Percentiles rank a stretch among this genome's conserved stretches.
Conservation (phyloP, 495 filamentous ascomycete species). For the Sordaria brevicollis region DNA sequence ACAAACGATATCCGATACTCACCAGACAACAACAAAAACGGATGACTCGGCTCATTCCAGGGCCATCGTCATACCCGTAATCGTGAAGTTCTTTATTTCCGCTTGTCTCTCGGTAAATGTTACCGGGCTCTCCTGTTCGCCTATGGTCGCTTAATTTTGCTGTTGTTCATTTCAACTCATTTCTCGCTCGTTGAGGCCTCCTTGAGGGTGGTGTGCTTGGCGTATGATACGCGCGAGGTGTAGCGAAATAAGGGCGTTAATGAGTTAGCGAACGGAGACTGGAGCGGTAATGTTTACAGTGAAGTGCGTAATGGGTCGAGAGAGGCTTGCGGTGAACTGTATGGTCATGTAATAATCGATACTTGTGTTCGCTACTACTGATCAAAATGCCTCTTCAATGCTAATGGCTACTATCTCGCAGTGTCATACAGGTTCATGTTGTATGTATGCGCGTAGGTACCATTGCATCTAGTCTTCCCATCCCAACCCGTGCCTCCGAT, state of each 20-base stretch:
- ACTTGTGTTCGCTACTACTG: not conserved
- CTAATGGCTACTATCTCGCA: not conserved
- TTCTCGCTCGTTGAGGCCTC: not conserved
- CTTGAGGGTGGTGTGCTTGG: not conserved
- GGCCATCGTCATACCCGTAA: not conserved
- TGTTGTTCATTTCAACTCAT: not conserved
- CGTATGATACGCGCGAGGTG: not conserved
- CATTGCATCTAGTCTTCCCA: not conserved
- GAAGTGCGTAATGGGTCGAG: no score
- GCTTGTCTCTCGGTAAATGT: not conserved
- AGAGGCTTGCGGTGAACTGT: not conserved
- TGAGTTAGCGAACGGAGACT: not conserved
- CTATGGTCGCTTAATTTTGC: not conserved
- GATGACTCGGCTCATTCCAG: not conserved
- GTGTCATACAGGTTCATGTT: not conserved
- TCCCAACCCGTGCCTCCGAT: not conserved
- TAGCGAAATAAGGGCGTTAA: not conserved
- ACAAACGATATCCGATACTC: not conserved
- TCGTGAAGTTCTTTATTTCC: not conserved
- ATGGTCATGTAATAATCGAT: not conserved
- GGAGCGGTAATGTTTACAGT: not conserved
- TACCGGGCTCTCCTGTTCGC: not conserved
- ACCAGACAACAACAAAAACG: not conserved
- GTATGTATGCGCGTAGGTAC: not conserved
- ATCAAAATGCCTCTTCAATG: not conserved